Evolutionary conservation across 2,329 filamentous ascomycete genomes (phyloP).

Genomic region (Fusarium staphyleae): DNA sequence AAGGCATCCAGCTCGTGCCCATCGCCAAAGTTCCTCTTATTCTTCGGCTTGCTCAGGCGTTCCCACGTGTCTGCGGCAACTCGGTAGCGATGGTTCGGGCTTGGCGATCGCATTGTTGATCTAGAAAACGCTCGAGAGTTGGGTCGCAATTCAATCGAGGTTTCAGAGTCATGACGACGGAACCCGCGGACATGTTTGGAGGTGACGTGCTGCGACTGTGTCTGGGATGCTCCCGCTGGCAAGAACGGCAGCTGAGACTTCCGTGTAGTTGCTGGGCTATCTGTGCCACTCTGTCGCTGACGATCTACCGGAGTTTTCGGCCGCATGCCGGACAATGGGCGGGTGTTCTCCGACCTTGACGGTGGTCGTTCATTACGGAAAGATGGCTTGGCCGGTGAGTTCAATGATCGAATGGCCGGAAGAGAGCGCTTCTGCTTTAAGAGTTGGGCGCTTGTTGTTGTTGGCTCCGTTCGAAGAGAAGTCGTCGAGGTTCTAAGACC

Average conservation of each 20-base stretch:
- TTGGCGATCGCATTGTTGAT: constrained; percentile 66
- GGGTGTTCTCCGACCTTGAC: constrained; percentile 61
- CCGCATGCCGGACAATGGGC: constrained; percentile 61
- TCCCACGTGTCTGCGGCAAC: constrained; percentile 63
- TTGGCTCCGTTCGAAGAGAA: constrained; percentile 64
- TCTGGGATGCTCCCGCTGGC: constrained; percentile 75
- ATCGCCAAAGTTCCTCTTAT: constrained; percentile 75
- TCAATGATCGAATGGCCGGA: constrained; percentile 62
- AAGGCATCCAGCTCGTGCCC: constrained; percentile 92
- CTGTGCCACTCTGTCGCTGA: constrained; percentile 54
- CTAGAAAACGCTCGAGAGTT: constrained; percentile 65
- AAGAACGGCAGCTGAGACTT: constrained; percentile 77
- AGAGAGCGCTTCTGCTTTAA: constrained; percentile 71
- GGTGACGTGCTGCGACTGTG: constrained; percentile 79
- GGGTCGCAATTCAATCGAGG: constrained; percentile 64
- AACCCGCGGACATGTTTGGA: constrained; percentile 75
- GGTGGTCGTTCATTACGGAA: constrained; percentile 64
- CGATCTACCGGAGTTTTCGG: constrained; percentile 78
- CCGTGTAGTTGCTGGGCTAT: constrained; percentile 60
- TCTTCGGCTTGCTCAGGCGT: constrained; percentile 73
- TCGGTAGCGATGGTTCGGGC: constrained; percentile 57
- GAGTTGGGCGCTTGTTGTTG: constrained; percentile 71
- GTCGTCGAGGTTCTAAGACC: constrained; percentile 61
- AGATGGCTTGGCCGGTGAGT: constrained; percentile 59
- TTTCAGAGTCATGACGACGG: constrained; percentile 84